Base-by-base conservation (phyloP, 768 basidiomycete species). In the Lentinula aciculospora region DNA sequence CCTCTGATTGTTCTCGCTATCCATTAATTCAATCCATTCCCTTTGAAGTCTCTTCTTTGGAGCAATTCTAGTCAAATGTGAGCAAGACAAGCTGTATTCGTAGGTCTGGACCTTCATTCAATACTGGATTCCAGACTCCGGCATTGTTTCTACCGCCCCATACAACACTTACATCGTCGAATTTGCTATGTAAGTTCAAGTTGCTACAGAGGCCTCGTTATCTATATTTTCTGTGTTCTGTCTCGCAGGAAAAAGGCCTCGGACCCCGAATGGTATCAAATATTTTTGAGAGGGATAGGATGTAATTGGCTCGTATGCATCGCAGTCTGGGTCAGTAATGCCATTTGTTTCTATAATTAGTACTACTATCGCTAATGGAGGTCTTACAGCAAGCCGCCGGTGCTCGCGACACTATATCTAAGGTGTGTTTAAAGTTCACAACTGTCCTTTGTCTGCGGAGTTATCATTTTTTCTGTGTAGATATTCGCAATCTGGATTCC, bases 271-370 rank as follows among this genome's bases (percentile, higher is more conserved):
- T 89, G 86, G 86, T 76, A 88, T 66, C 82, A 89, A 65, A 84
- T 89, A 36, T 83, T 89, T 70, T 69, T 89, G 19, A 75, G 86
- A 15, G 88, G 87, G 0, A 86, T 89, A 61, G 88, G 80, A 5
- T 89, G 88, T 62, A 89, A 89, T 62, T 89, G 86, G 86, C 75
- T 89, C 1, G 88, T 89, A 36, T 86, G 78, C 59, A 69, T 88
- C 4, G 88, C 86, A 1, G 73, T 89, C 56, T 89, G 88, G 86
- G 88, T 87, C 57, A 28, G 85, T 69, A 5, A 39, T 25, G n/a
- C 19, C 23, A 36, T 23, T 2, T n/a, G 21, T 34, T 3, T 27
- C 29, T 40, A 36, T 3, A 49, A 28, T 31, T 39, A 25, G 23
- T 21, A 10, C 36, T 28, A 10, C 36, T 28, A 27, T 25, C 19